Evolutionary conservation across 345 rosid genomes (phyloP).

Genomic region (Hirschfeldia incana): DNA sequence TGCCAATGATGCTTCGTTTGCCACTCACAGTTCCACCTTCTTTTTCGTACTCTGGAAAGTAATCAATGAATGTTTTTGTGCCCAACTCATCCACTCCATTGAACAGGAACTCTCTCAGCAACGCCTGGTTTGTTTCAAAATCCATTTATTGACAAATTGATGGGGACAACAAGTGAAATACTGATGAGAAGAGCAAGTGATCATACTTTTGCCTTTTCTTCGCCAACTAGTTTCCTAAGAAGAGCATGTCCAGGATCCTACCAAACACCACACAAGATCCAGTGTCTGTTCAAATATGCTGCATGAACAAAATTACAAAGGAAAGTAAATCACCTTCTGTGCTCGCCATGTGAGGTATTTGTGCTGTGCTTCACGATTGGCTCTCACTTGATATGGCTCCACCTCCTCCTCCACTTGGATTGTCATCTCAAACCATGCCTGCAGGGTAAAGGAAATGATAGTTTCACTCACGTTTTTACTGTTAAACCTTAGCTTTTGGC

Average conservation of each 20-base stretch:
- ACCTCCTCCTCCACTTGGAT: conserved; percentile 21
- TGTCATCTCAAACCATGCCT: conserved; percentile 39
- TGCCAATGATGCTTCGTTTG: conserved; percentile 38
- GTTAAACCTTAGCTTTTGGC: background rate
- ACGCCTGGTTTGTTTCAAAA: conserved; percentile 45
- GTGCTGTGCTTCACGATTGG: conserved; percentile 39
- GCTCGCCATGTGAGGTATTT: conserved; percentile 40
- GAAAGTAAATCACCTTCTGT: conserved; percentile 31
- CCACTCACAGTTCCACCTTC: conserved; percentile 51
- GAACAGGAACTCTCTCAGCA: conserved; percentile 75
- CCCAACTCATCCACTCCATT: conserved; percentile 64
- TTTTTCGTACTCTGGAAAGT: conserved; percentile 77
- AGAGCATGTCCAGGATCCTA: conserved; percentile 44
- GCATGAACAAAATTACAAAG: background rate
- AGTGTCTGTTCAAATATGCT: background rate
- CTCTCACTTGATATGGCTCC: conserved; percentile 32
- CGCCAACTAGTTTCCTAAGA: conserved; percentile 37
- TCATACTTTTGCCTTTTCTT: conserved; percentile 30
- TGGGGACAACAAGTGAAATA: background rate
- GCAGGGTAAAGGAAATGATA: background rate
- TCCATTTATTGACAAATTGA: background rate
- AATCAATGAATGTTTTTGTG: conserved; percentile 75
- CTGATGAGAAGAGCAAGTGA: background rate
- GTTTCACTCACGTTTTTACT: background rate
- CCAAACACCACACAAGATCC: background rate